phyloP scores from a whole-genome alignment of 495 filamentous ascomycete species.

The Aspergillus panamensis region DNA sequence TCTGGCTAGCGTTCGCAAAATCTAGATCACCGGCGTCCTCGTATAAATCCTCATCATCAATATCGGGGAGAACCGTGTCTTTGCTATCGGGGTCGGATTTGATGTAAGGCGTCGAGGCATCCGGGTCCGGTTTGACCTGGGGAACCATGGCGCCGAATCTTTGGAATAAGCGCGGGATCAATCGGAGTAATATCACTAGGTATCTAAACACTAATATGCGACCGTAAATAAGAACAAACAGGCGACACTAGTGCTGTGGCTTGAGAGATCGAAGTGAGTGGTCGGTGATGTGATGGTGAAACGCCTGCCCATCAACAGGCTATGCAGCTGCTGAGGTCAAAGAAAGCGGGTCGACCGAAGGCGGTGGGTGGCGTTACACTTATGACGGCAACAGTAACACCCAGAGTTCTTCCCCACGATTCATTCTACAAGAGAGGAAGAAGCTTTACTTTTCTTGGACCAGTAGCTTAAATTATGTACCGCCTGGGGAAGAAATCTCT shows the following conservation, averaged over 20 bases:
- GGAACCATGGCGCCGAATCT: slow-evolving; percentile 26
- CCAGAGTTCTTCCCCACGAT: neutral
- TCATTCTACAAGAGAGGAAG: neutral
- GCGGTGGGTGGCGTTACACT: slow-evolving; percentile 13
- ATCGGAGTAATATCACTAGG: neutral
- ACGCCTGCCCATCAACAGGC: slow-evolving; percentile 5
- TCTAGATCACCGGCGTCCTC: slow-evolving; percentile 88
- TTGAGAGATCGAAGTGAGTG: neutral
- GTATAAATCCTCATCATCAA: slow-evolving; percentile 73
- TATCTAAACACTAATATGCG: slow-evolving; percentile 2
- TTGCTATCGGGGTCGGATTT: slow-evolving; percentile 66
- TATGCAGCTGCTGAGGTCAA: slow-evolving; percentile 11
- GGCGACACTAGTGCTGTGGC: neutral
- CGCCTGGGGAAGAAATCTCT: too few species aligned
- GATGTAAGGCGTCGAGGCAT: slow-evolving; percentile 45
- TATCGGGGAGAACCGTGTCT: slow-evolving; percentile 52
- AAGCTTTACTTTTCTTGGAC: too few species aligned
- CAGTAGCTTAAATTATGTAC: too few species aligned
- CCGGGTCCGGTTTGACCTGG: slow-evolving; percentile 42
- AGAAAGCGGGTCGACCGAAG: slow-evolving; percentile 13
- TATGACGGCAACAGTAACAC: neutral
- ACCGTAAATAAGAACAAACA: slow-evolving; percentile 3
- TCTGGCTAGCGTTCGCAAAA: slow-evolving; percentile 56
- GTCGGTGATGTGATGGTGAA: slow-evolving; percentile 18
- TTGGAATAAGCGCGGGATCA: neutral